Evolutionary conservation across 2,329 filamentous ascomycete species (phyloP).

Genomic region (Paraphaeosphaeria minitans): DNA sequence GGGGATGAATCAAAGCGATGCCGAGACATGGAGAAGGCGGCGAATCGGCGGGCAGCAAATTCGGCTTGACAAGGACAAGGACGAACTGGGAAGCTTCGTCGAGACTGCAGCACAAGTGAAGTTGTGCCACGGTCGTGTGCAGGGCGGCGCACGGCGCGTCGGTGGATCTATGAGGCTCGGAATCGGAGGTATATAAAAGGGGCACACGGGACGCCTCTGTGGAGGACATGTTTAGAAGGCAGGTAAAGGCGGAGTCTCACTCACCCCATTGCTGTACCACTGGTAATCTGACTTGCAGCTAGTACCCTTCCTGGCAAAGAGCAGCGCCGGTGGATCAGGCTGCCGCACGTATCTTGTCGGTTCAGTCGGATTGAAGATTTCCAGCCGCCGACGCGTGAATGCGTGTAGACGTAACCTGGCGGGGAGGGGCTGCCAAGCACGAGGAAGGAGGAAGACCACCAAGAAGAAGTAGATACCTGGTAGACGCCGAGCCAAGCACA

Average conservation of each 20-base stretch:
- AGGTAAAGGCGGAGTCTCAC: slow-evolving; percentile 1
- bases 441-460: too few relatives aligned
- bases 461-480: too few relatives aligned
- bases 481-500: too few relatives aligned
- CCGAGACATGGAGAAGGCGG: slow-evolving; percentile 33
- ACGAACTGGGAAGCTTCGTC: neutral
- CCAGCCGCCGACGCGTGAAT: too few relatives aligned
- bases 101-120: neutral
- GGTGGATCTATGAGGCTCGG: neutral
- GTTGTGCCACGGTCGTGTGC: slow-evolving; percentile 9
- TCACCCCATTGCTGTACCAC: slow-evolving; percentile 5
- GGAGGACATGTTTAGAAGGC: neutral
- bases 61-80: slow-evolving; percentile 1
- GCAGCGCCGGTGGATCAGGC: slow-evolving; percentile 4
- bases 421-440: too few relatives aligned
- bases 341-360: neutral
- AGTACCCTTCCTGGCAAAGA: slow-evolving; percentile 5
- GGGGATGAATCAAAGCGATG: slow-evolving; percentile 31
- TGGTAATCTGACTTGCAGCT: slow-evolving; percentile 3
- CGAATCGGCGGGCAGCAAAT: slow-evolving; percentile 13
- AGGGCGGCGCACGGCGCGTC: slow-evolving; percentile 3
- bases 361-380: too few relatives aligned
- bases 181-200: slow-evolving; percentile 3
- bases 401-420: too few relatives aligned
- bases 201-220: neutral